Evolutionary conservation across 2,329 filamentous ascomycete genomes (phyloP), one percentile per base, ranked within the genome.

Genomic region (Fragosphaeria purpurea): DNA sequence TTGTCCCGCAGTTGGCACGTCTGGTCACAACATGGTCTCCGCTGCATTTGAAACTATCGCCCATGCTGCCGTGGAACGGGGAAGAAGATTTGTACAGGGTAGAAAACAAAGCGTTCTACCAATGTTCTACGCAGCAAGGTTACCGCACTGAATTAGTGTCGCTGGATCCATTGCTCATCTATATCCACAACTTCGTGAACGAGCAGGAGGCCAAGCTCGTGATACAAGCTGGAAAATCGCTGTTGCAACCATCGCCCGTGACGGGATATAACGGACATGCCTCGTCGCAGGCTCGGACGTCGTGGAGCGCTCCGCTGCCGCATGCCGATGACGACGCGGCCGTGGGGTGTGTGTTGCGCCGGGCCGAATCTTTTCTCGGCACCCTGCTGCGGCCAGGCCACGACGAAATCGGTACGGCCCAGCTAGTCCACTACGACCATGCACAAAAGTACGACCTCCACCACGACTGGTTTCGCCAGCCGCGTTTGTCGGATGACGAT

Each of bases 101-200:
- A 22, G 22, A 22, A 22, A 22, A 22, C 22, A 22, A 22, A 22
- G 22, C 22, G 2, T 22, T 11, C 39, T 50, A 42, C 40, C 31
- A 33, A 12, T 50, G 48, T 39, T 38, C 39, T 8, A 44, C 7
- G 6, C 40, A 48, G 35, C 61, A 64, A 9, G 52, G 55, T 48
- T 69, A 67, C 56, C 63, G 61, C 4, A 68, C 67, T 0, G 59
- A 66, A 44, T 59, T 70, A 31, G 57, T 70, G 37, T 70, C 67
- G 11, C 59, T 67, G 34, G 62, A 65, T 51, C 68, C 67, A 7
- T 58, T 69, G 2, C 59, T 69, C 3, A 63, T 70, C 53, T 68
- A 68, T 56, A 66, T 70, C 58, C 59, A 61, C 50, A 55, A 62
- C 53, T 69, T 70, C 59, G 58, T 67, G 44, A 50, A 57, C 2